Conservation (phyloP, 148 eudicot species). For the Cornus kousa region DNA sequence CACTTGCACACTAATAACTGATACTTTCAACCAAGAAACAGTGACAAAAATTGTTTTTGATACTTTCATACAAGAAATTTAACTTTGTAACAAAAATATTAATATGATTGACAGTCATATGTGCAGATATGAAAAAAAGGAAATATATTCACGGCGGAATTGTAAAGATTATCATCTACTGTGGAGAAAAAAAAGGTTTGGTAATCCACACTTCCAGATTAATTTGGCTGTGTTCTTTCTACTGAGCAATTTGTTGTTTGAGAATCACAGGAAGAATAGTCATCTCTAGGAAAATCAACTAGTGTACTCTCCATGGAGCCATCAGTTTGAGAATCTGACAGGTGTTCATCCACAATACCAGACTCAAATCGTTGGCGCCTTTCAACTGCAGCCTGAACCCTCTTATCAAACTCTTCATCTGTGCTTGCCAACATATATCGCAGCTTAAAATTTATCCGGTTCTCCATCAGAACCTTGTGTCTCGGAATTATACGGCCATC, state of each 20-base stretch:
- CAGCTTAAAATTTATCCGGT: slow-evolving; percentile 81
- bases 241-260: background rate
- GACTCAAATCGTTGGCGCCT: slow-evolving; percentile 71
- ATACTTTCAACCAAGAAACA: no score
- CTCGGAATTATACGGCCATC: slow-evolving; percentile 80
- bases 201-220: slow-evolving; percentile 1
- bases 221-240: background rate
- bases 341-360: slow-evolving; percentile 24
- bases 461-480: slow-evolving; percentile 75
- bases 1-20: no score
- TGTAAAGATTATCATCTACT: background rate
- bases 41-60: no score
- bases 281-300: background rate
- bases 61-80: no score
- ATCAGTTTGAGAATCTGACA: slow-evolving; percentile 15
- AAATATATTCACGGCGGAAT: background rate
- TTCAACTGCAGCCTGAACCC: slow-evolving; percentile 63
- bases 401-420: slow-evolving; percentile 57
- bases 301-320: slow-evolving; percentile 2
- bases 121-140: background rate
- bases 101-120: background rate
- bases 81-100: no score
- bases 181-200: slow-evolving; percentile 1
- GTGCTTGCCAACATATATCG: slow-evolving; percentile 80
- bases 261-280: slow-evolving; percentile 4